A percentile compares a stretch with the other conserved stretches of the same genome.
phyloP scores from a whole-genome alignment of 2,329 filamentous ascomycete species.

The Monosporascus ibericus region DNA sequence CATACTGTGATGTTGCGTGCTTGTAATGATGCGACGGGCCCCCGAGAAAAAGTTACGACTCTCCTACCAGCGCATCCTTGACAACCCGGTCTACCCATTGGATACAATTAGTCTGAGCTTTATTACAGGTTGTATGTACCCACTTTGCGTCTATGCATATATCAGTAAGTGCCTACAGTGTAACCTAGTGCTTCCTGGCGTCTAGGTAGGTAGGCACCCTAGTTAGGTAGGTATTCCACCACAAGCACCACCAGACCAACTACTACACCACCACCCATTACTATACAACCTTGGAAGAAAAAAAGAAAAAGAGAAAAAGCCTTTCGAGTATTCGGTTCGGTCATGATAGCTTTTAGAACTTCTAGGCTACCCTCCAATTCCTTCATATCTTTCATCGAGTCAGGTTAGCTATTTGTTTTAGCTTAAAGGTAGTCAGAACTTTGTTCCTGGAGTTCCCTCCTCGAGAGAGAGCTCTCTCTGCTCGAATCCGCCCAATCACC shows the following conservation, averaged over 20 bases:
- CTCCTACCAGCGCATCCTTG: too few relatives aligned
- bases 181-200: too few relatives aligned
- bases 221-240: background rate
- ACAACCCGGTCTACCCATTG: too few relatives aligned
- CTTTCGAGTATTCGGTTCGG: constrained; percentile 11
- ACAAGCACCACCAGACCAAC: constrained; percentile 4
- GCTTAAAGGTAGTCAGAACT: constrained; percentile 14
- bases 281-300: constrained; percentile 4
- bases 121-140: too few relatives aligned
- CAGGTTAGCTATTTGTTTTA: constrained; percentile 14
- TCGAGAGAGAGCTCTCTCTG: constrained; percentile 13
- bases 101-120: too few relatives aligned
- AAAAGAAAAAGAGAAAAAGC: too few relatives aligned
- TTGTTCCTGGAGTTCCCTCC: constrained; percentile 24
- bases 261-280: constrained; percentile 4
- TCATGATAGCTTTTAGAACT: constrained; percentile 19
- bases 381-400: constrained; percentile 21
- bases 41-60: too few relatives aligned
- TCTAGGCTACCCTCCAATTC: constrained; percentile 17
- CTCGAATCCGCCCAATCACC: constrained; percentile 24
- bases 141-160: too few relatives aligned
- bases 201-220: too few relatives aligned
- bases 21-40: too few relatives aligned
- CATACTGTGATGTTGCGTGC: too few relatives aligned
- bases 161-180: too few relatives aligned